Evolutionary conservation across 345 rosid genomes (phyloP), one percentile per base, ranked within the genome.

Genomic region (Pistacia atlantica): DNA sequence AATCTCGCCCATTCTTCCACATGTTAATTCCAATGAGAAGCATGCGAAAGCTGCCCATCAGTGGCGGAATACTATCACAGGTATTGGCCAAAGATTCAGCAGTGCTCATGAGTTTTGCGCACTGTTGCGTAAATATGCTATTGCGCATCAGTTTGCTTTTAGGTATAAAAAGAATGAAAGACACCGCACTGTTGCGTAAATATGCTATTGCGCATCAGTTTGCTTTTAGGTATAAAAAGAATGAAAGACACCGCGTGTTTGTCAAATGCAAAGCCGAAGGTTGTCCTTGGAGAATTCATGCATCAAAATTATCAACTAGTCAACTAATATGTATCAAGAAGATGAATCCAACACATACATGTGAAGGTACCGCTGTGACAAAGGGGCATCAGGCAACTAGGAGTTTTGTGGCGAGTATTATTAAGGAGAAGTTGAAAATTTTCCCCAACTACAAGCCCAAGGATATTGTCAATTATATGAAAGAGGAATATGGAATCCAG

Each of bases 221-320:
- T 25, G 25, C 25, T 25, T 25, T 25, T 25, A 25, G 25, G 25
- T 25, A 25, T 25, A 25, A 93, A 81, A 95, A 95, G 90, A 95
- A 95, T 22, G 99, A 93, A 73, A 95, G 98, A 66, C 95, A 95
- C 71, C 88, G 99, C 2, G 99, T 95, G 73, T 90, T 97, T 48
- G 99, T 95, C 35, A 93, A 95, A 83, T 93, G 99, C 84, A 95
- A 93, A 86, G 94, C 94, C 1, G 98, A 95, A 69, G 93, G 97
- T 55, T 95, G 99, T 80, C 98, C 97, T 46, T 95, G 98, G 98
- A 90, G 98, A 78, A 91, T 95, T 80, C 97, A 93, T 70, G 99
- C 99, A 18, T 95, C 98, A 3, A 88, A 97, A 84, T 79, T 95
- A 79, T 90, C 98, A 0, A 91, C 98, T 17, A 95, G 97, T 64